phyloP scores from a whole-genome alignment of 768 basidiomycete genomes.

The Lepiota brunneoincarnata region DNA sequence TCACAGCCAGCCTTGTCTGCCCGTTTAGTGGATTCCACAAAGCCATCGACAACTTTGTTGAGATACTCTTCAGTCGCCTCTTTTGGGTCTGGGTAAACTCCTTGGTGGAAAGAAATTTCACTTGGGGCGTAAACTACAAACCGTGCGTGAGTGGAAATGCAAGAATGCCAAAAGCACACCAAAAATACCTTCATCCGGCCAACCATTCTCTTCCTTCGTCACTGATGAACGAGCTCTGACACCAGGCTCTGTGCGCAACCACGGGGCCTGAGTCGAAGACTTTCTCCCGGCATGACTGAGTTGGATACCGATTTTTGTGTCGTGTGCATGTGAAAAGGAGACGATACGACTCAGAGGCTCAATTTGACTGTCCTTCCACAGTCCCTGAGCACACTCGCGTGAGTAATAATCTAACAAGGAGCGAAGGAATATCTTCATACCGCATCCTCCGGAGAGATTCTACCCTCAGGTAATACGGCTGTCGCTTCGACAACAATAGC shows the following conservation, averaged over 20 bases:
- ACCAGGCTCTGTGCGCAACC: slow-evolving; percentile 45
- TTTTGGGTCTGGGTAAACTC: slow-evolving; percentile 53
- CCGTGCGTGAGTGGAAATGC: neutral
- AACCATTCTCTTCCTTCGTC: slow-evolving; percentile 53
- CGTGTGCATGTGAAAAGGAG: slow-evolving; percentile 69
- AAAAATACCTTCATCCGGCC: slow-evolving; percentile 59
- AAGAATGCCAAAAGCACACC: neutral
- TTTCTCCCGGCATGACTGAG: slow-evolving; percentile 76
- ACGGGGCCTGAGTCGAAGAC: slow-evolving; percentile 66
- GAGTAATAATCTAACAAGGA: neutral
- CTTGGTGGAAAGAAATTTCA: slow-evolving; percentile 46
- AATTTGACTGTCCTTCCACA: slow-evolving; percentile 80
- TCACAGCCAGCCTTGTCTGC: slow-evolving; percentile 62
- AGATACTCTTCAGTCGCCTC: slow-evolving; percentile 56
- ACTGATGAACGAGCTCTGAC: slow-evolving; percentile 34
- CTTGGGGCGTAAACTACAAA: slow-evolving; percentile 55
- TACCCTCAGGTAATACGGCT: slow-evolving; percentile 68
- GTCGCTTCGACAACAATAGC: slow-evolving; percentile 75
- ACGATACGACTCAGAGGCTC: slow-evolving; percentile 68
- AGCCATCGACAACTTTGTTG: slow-evolving; percentile 56
- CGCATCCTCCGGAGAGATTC: slow-evolving; percentile 74
- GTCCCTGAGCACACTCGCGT: slow-evolving; percentile 33
- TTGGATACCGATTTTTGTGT: slow-evolving; percentile 73
- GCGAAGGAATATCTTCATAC: slow-evolving; percentile 30
- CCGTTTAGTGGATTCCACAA: slow-evolving; percentile 48